These are phyloP conservation scores for Penicillium crystallinum DNA, from an alignment of 495 filamentous ascomycete species.

Conservation along the genomic window DNA sequence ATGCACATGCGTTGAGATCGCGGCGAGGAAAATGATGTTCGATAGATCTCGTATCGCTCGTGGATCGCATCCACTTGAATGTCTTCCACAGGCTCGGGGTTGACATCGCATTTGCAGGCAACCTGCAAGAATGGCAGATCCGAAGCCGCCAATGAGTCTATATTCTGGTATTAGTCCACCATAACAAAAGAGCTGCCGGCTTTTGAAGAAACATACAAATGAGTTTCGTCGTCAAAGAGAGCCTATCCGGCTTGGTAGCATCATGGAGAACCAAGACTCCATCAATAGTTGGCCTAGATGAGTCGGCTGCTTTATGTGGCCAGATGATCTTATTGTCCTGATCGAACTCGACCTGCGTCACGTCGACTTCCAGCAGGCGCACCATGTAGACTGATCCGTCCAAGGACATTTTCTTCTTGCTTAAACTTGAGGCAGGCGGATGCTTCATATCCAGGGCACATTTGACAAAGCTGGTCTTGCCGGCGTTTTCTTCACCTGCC, in stretches of 20 bases:
- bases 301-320: conserved; percentile 66
- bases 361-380: conserved; percentile 71
- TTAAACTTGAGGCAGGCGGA: conserved; percentile 51
- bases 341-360: conserved; percentile 32
- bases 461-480: conserved; percentile 88
- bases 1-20: conserved; percentile 76
- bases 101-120: conserved; percentile 80
- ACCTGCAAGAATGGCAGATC: conserved; percentile 70
- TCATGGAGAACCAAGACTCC: conserved; percentile 83
- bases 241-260: conserved; percentile 67
- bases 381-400: conserved; percentile 74
- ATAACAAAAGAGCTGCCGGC: not conserved
- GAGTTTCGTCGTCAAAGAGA: conserved; percentile 60
- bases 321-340: conserved; percentile 62
- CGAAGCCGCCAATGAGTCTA: conserved; percentile 65
- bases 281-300: conserved; percentile 67
- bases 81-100: conserved; percentile 28
- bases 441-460: conserved; percentile 65
- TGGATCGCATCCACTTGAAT: conserved; percentile 46
- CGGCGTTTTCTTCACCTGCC: conserved; percentile 72
- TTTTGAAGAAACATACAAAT: conserved; percentile 34
- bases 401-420: conserved; percentile 66
- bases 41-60: conserved; percentile 62
- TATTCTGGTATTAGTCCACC: not conserved
- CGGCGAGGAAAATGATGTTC: conserved; percentile 63